These are phyloP conservation scores for Schwanniomyces sp. DNA, from an alignment of 805 yeast species.

Conservation along the genomic window DNA sequence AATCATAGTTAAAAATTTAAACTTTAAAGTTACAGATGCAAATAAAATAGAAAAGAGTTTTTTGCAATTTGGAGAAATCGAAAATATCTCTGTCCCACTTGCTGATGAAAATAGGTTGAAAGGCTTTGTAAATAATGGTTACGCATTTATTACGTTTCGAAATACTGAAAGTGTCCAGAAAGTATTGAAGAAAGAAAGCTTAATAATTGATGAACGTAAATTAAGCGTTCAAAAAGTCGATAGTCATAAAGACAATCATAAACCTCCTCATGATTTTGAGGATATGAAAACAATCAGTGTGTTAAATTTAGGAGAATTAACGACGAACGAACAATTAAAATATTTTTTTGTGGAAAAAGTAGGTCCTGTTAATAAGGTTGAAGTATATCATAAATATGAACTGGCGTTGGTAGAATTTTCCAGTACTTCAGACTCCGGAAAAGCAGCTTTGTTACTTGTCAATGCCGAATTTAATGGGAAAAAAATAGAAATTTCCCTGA, in stretches of 20 bases:
- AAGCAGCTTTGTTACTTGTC: conserved; percentile 43
- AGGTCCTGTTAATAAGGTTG: conserved; percentile 42
- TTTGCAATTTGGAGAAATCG: conserved; percentile 51
- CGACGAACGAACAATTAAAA: conserved; percentile 34
- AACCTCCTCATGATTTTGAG: conserved; percentile 12
- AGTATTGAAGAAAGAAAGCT: conserved; percentile 45
- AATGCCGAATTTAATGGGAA: conserved; percentile 38
- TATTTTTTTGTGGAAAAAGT: conserved; percentile 22
- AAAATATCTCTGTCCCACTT: conserved; percentile 51
- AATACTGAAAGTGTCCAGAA: conserved; percentile 43
- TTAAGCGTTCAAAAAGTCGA: conserved; percentile 41
- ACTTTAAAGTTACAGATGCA: conserved; percentile 43
- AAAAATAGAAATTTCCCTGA: conserved; percentile 8
- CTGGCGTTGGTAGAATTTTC: conserved; percentile 54
- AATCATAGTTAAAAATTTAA: conserved; percentile 52
- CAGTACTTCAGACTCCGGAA: conserved; percentile 48
- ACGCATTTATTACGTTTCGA: conserved; percentile 60
- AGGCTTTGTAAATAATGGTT: conserved; percentile 52
- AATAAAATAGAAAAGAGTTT: conserved; percentile 42
- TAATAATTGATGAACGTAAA: conserved; percentile 44
- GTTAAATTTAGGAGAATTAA: conserved; percentile 29
- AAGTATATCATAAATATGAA: conserved; percentile 43
- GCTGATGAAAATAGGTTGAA: conserved; percentile 27
- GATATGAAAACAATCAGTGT: conserved; percentile 19
- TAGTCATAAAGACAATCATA: background rate